Base-by-base conservation (phyloP, 306 rosid species). In the Cucurbita ficifolia region DNA sequence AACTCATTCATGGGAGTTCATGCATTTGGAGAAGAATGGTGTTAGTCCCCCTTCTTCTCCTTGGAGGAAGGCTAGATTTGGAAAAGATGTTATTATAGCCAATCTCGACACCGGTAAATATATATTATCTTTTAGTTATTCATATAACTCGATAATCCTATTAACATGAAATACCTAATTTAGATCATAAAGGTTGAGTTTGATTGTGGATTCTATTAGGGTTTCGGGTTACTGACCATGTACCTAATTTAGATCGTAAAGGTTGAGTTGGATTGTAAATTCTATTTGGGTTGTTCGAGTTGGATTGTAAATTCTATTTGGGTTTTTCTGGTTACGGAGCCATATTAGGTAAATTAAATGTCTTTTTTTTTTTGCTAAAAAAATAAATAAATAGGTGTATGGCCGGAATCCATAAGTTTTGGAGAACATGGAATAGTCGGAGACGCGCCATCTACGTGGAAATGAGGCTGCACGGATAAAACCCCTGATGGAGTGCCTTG, bases 1-100 rank as follows among this genome's bases (percentile, higher is more conserved):
- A 10, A 86, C 87, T 0, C 92, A 21, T 72, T 87, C 96, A 17
- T 91, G 97, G 97, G 84, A 86, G 2, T 88, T 91, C 71, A 82
- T 91, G 97, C 22, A 22, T 35, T 62, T 82, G 75, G 87, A 86
- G 46, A 39, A 58, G 21, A 59, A 81, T 51, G 89, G 88, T 14
- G 76, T 72, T 0, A 14, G 54, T 78, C 62, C 42, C 10, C 35
- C 63, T 3, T 21, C 21, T 4, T 91, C 97, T 1, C 8, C 83
- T 1, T 83, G 89, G 57, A 45, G 46, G 14, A 85, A 75, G 79
- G 90, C 92, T 75, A 86, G 81, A 53, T 86, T 58, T 72, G 97
- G 97, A 50, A 85, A 84, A 76, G 86, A 89, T 29, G 60, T 76
- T 29, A 91, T 91, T 19, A 78, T 91, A 22, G 97, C 72, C 6